Percentiles rank a stretch among this genome's conserved stretches.
Evolutionary conservation across 2,329 filamentous ascomycete genomes (phyloP).

Genomic region (Ophiostoma ulmi): DNA sequence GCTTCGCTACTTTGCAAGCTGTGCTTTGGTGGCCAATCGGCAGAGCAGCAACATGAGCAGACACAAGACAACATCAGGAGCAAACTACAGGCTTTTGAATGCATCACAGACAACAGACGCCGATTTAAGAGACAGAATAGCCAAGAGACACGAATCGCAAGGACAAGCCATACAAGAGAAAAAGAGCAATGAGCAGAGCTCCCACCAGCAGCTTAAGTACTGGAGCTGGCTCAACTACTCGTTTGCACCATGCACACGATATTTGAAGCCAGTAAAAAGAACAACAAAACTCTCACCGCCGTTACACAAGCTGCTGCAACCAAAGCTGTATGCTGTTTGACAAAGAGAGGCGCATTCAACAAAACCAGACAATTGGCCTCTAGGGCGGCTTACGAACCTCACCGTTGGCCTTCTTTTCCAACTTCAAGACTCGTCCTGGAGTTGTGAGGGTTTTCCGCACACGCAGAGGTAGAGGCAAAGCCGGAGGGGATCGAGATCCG

Average conservation of each 20-base stretch:
- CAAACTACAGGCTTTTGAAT: background rate
- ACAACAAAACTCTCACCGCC: background rate
- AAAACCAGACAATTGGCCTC: background rate
- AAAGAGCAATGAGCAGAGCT: background rate
- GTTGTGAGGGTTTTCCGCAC: slow-evolving; percentile 6
- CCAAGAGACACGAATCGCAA: background rate
- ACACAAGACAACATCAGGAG: background rate
- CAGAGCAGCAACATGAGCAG: background rate
- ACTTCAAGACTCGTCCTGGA: background rate
- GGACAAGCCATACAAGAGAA: background rate
- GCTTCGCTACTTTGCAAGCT: background rate
- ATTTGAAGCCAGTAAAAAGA: background rate
- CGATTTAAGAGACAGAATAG: background rate
- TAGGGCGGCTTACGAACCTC: background rate
- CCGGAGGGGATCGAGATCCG: slow-evolving; percentile 9
- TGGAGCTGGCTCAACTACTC: background rate
- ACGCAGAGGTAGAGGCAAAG: background rate
- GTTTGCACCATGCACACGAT: background rate
- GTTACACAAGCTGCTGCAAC: background rate
- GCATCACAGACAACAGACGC: background rate
- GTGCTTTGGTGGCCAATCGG: background rate
- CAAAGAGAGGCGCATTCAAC: background rate
- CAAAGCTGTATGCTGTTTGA: background rate
- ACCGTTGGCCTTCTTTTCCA: background rate
- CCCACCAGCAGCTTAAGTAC: background rate